Conservation (phyloP, 2,329 filamentous ascomycete species). For the Fusarium concolor region DNA sequence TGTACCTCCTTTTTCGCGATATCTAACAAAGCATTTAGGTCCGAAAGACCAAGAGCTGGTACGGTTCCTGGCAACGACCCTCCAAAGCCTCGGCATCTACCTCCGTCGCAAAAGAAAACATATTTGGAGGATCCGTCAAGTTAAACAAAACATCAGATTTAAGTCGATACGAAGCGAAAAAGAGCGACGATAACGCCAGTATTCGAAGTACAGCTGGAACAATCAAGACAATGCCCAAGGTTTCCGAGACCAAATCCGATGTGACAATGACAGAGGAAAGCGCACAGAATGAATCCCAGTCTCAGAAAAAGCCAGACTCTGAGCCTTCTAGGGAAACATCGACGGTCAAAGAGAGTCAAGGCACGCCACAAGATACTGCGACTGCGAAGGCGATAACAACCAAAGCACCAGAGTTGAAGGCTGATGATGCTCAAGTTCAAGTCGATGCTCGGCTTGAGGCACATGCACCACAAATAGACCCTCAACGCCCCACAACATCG, state of each 20-base stretch:
- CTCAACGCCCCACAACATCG: slow-evolving; percentile 47
- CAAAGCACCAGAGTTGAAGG: slow-evolving; percentile 4
- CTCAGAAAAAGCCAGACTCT: slow-evolving; percentile 7
- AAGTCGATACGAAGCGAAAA: slow-evolving; percentile 62
- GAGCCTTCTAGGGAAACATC: slow-evolving; percentile 4
- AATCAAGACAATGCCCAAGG: slow-evolving; percentile 40
- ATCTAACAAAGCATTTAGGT: slow-evolving; percentile 52
- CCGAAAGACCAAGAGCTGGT: slow-evolving; percentile 69
- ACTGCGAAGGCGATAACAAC: slow-evolving; percentile 6
- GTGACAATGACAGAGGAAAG: slow-evolving; percentile 29
- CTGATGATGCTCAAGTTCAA: slow-evolving; percentile 7
- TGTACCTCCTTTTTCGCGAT: not conserved
- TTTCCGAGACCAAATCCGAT: slow-evolving; percentile 43
- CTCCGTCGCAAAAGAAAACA: slow-evolving; percentile 70
- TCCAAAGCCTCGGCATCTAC: slow-evolving; percentile 70
- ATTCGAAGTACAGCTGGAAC: slow-evolving; percentile 45
- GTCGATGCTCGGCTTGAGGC: slow-evolving; percentile 4
- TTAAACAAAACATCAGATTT: slow-evolving; percentile 61
- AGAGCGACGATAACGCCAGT: slow-evolving; percentile 49
- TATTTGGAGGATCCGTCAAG: slow-evolving; percentile 66
- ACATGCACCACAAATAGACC: not conserved
- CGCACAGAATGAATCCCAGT: slow-evolving; percentile 21
- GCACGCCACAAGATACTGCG: slow-evolving; percentile 6
- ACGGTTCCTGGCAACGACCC: slow-evolving; percentile 69
- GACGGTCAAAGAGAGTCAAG: slow-evolving; percentile 3